Conservation (phyloP, 169 alveolate genomes). For the Eimeria sp. region DNA sequence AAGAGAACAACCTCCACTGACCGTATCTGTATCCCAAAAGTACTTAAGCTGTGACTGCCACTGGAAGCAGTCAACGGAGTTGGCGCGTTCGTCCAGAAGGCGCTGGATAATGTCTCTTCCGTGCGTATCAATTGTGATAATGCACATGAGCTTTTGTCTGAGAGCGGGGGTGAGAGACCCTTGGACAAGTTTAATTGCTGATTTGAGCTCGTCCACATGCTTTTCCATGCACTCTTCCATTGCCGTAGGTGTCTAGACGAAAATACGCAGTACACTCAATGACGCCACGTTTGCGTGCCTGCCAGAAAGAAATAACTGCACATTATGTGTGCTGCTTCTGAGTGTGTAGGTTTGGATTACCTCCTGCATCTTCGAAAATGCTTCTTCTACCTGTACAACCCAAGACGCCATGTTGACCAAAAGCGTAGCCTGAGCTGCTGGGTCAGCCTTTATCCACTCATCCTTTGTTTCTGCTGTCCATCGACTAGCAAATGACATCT, state of each 20-base stretch:
- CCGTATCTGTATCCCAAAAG: constrained; percentile 90
- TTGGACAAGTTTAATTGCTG: constrained; percentile 95
- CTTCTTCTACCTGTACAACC: constrained; percentile 92
- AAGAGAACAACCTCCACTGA: not conserved
- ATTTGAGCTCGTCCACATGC: constrained; percentile 83
- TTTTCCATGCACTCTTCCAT: constrained; percentile 63
- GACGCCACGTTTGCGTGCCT: not conserved
- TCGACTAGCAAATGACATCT: constrained; percentile 87
- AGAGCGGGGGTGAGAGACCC: constrained; percentile 93
- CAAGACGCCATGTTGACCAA: constrained; percentile 94
- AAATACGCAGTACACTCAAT: not conserved
- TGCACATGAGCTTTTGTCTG: constrained; percentile 95
- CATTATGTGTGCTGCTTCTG: not conserved
- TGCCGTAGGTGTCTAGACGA: constrained; percentile 32
- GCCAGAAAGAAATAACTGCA: not conserved
- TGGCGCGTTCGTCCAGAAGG: constrained; percentile 92
- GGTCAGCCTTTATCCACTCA: constrained; percentile 94
- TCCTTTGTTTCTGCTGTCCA: constrained; percentile 86
- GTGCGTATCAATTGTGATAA: constrained; percentile 98
- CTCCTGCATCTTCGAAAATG: constrained; percentile 84
- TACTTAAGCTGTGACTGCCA: constrained; percentile 98
- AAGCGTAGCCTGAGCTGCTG: constrained; percentile 94
- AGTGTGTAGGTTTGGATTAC: not conserved
- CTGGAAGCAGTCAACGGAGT: constrained; percentile 95
- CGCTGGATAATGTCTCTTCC: constrained; percentile 97